Base-by-base conservation (phyloP, 805 yeast genomes). In the Candida berthetii region DNA sequence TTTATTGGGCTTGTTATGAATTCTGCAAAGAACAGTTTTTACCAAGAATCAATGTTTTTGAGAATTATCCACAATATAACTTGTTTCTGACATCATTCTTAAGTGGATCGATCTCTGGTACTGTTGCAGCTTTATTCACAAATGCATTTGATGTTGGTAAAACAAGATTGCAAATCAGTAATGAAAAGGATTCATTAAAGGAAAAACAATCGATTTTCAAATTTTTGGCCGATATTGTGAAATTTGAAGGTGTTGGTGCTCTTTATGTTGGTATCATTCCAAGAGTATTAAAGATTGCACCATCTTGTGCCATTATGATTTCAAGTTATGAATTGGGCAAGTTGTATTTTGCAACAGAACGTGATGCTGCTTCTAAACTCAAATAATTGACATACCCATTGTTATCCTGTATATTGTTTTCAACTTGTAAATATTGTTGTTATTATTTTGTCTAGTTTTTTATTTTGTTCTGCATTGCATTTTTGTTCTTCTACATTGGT, bases 71-170 rank as follows among this genome's bases (percentile, higher is more conserved):
- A 20, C 52, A 56, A 29, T 38, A 70, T 61, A 66, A 66, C 42
- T 66, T 81, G 4, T 82, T 85, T 46, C 41, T 71, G 2, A 74
- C 79, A 39, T 78, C 88, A 27, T 90, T 91, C 54, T 45, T 85
- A 3, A 76, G 93, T 10, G 99, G 99, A 0, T 84, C 91, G 0
- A 47, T 84, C 1, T 80, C 95, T 4, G 99, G 99, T 1, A 61
- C 84, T 0, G 64, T 85, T 4, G 96, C 97, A 0, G 96, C 98
- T 0, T 51, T 91, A 2, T 66, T 75, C 34, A 93, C 99, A 2
- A 89, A 95, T 43, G 98, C 99, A 1, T 93, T 93, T 54, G 99
- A 93, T 60, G 99, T 93, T 9, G 98, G 97, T 4, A 93, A 93
- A 55, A 93, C 99, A 5, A 71, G 98, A 53, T 67, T 87, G 45